Percentiles rank a stretch among this genome's conserved stretches.
Evolutionary conservation across 1,284 basidiomycete genomes (phyloP).

Genomic region (Heliocybe sulcata): DNA sequence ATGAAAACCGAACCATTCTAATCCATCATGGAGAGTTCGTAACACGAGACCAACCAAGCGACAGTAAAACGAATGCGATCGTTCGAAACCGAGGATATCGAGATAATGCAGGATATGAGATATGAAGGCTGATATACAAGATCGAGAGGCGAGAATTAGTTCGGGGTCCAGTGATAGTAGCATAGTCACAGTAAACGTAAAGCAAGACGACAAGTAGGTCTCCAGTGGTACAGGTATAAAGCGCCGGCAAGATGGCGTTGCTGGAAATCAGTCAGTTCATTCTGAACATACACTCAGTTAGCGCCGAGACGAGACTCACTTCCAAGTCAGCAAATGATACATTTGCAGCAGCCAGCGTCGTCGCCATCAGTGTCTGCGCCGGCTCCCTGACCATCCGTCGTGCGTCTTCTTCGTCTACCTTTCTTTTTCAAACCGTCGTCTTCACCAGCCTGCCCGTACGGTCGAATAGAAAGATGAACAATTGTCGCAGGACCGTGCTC

Average conservation of each 20-base stretch:
- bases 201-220: background rate
- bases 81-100: no score
- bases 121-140: no score
- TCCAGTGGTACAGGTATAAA: no score
- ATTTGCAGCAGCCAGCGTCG: slow-evolving; percentile 21
- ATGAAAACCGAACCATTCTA: no score
- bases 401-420: slow-evolving; percentile 25
- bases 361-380: slow-evolving; percentile 13
- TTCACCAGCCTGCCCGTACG: slow-evolving; percentile 46
- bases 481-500: slow-evolving; percentile 48
- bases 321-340: slow-evolving; percentile 28
- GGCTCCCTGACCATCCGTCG: slow-evolving; percentile 10
- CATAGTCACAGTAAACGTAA: background rate
- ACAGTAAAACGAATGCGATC: no score
- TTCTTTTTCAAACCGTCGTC: slow-evolving; percentile 45
- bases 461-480: slow-evolving; percentile 75
- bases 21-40: no score
- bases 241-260: no score
- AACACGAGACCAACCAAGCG: no score
- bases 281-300: background rate
- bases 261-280: background rate
- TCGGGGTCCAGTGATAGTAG: no score
- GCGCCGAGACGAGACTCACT: background rate
- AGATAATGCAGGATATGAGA: no score
- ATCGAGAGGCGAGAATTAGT: no score